These are phyloP conservation scores for Sugiyamaella americana DNA, from an alignment of 805 yeast species.

Conservation along the genomic window DNA sequence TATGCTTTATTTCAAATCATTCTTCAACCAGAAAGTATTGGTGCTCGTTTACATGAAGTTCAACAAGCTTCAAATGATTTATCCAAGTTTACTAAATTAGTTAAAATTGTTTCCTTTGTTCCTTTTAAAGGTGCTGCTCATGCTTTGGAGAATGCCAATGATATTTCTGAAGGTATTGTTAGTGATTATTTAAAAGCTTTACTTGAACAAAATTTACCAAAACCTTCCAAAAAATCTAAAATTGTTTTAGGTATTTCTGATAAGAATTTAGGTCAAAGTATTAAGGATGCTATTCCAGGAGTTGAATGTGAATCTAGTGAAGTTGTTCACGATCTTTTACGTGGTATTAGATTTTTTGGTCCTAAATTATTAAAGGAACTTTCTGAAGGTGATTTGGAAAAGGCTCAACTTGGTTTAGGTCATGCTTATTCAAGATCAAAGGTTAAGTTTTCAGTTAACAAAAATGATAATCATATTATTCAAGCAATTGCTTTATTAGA, in stretches of 20 bases:
- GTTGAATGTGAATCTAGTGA: conserved; percentile 89
- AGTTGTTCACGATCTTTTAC: conserved; percentile 86
- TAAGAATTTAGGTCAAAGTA: conserved; percentile 91
- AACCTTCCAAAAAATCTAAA: conserved; percentile 56
- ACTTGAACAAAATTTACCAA: conserved; percentile 86
- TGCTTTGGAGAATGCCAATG: conserved; percentile 97
- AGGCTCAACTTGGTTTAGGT: conserved; percentile 98
- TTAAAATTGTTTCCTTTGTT: conserved; percentile 90
- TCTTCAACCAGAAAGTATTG: conserved; percentile 89
- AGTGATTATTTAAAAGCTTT: conserved; percentile 86
- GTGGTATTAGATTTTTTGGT: conserved; percentile 92
- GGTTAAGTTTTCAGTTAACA: conserved; percentile 97
- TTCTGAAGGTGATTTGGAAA: conserved; percentile 91
- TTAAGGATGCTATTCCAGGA: conserved; percentile 83
- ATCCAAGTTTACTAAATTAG: conserved; percentile 81
- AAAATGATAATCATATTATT: conserved; percentile 97
- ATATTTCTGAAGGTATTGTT: conserved; percentile 93
- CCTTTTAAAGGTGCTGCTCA: conserved; percentile 99
- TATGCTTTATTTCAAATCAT: conserved; percentile 93
- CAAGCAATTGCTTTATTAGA: conserved; percentile 97
- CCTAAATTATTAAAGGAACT: conserved; percentile 83
- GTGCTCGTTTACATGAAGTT: conserved; percentile 87
- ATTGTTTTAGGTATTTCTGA: conserved; percentile 88
- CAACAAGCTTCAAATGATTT: conserved; percentile 85
- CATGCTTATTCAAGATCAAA: conserved; percentile 99